Base-by-base conservation (phyloP, 2,329 filamentous ascomycete species). In the Aspergillus pseudotamarii region DNA sequence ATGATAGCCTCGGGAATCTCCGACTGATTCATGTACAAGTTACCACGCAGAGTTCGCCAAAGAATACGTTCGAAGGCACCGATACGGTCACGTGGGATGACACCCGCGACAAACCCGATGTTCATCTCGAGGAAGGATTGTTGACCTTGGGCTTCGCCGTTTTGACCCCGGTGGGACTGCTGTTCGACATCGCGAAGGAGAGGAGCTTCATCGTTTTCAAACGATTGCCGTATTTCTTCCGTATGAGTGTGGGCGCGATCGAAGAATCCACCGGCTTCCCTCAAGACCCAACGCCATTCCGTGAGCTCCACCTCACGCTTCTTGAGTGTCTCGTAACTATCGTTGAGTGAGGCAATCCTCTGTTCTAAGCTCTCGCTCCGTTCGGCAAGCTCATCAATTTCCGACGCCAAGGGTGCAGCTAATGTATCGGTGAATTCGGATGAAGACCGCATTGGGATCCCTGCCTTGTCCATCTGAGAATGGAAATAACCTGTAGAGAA, bases 21-120 rank as follows among this genome's bases (percentile, higher is more conserved):
- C 46, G 94, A 94, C 83, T 99, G 96, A 81, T 99, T 99, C 95
- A 99, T 99, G 85, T 98, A 99, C 67, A 99, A 83, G 80, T 99
- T 99, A 73, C 95, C 95, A 78, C 95, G 93, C 48, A 99, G 88
- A 0, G 96, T 97, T 73, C 95, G 89, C 95, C 95, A 99, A 58
- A 99, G 85, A 71, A 99, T 99, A 64, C 95, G 91, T 82, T 99
- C 96, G 76, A 99, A 99, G 30, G 94, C 92, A 16, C 90, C 94
- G 64, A 99, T 94, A 57, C 94, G 89, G 75, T 98, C 94, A 60
- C 95, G 89, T 43, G 92, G 88, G 72, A 99, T 98, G 71, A 98
- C 95, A 80, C 95, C 95, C 60, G 95, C 92, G 59, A 99, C 94
- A 73, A 99, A 99, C 11, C 95, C 95, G 76, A 99, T 99, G 81